Evolutionary conservation across 2,329 filamentous ascomycete species (phyloP).

Genomic region (Pyrenochaeta sp.): DNA sequence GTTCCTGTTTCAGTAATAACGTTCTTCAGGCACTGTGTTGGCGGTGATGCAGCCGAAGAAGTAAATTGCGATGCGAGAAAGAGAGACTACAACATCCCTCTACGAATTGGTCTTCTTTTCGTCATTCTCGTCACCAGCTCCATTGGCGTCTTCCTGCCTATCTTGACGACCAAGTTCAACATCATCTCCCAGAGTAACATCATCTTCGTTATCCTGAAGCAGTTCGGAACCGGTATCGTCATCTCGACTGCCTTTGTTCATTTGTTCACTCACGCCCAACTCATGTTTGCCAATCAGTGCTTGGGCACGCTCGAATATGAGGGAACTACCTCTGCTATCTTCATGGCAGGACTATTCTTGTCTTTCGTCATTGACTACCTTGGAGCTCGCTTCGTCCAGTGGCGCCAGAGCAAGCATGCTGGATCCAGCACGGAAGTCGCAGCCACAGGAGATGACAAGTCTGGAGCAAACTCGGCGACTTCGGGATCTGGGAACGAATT

Average conservation of each 20-base stretch:
- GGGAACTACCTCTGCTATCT: slow-evolving; percentile 71
- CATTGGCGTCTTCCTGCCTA: slow-evolving; percentile 73
- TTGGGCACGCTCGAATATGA: slow-evolving; percentile 72
- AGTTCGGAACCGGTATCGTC: slow-evolving; percentile 76
- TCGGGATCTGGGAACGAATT: slow-evolving; percentile 21
- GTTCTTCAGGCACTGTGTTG: slow-evolving; percentile 63
- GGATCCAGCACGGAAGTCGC: slow-evolving; percentile 21
- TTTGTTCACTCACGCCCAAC: slow-evolving; percentile 74
- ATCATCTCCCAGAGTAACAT: slow-evolving; percentile 57
- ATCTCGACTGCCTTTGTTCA: slow-evolving; percentile 74
- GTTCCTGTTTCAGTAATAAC: slow-evolving; percentile 24
- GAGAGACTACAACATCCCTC: slow-evolving; percentile 70
- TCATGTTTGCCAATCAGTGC: slow-evolving; percentile 77
- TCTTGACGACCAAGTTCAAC: slow-evolving; percentile 67
- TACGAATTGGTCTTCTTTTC: slow-evolving; percentile 76
- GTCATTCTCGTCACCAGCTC: slow-evolving; percentile 73
- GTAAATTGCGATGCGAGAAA: slow-evolving; percentile 56
- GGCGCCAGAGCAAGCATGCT: slow-evolving; percentile 35
- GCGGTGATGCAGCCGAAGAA: slow-evolving; percentile 52
- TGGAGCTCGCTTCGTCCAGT: slow-evolving; percentile 65
- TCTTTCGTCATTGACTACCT: slow-evolving; percentile 76
- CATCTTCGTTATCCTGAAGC: slow-evolving; percentile 71
- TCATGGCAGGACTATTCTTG: slow-evolving; percentile 76
- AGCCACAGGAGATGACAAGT: slow-evolving; percentile 19
- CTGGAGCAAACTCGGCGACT: slow-evolving; percentile 10